Evolutionary conservation across 1,284 basidiomycete species (phyloP).

Genomic region (Volvariella volvacea): DNA sequence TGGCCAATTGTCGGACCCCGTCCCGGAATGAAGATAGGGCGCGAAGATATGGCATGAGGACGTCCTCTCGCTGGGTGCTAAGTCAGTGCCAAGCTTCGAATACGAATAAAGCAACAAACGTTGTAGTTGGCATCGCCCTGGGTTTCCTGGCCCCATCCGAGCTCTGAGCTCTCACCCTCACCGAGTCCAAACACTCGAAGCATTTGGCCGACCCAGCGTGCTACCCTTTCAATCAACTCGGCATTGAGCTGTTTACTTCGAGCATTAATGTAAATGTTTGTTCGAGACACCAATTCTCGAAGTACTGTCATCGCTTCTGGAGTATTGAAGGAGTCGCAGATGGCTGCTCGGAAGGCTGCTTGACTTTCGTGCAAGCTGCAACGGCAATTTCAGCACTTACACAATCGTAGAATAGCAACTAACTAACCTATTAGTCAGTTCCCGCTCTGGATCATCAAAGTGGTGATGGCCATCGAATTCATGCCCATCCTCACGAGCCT

Average conservation of each 20-base stretch:
- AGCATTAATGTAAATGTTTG: conserved; percentile 84
- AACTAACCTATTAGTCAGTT: conserved; percentile 53
- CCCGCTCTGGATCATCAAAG: conserved; percentile 59
- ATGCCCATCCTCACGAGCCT: conserved; percentile 39
- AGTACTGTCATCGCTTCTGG: conserved; percentile 76
- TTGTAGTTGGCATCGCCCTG: conserved; percentile 51
- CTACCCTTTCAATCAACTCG: conserved; percentile 65
- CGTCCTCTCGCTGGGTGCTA: conserved; percentile 63
- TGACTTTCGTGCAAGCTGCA: conserved; percentile 73
- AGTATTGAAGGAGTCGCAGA: conserved; percentile 98
- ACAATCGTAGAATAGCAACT: conserved; percentile 15
- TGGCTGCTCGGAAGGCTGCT: conserved; percentile 76
- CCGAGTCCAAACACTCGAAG: conserved; percentile 93
- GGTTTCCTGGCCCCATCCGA: conserved; percentile 68
- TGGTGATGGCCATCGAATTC: conserved; percentile 55
- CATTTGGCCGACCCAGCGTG: conserved; percentile 86
- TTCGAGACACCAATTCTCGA: conserved; percentile 79
- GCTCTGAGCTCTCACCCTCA: conserved; percentile 61
- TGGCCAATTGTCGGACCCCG: conserved; percentile 79
- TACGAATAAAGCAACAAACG: conserved; percentile 19
- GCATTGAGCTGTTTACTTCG: conserved; percentile 62
- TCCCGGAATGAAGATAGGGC: conserved; percentile 90
- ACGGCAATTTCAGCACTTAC: conserved; percentile 9
- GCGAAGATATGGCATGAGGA: conserved; percentile 87
- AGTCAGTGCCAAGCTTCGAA: conserved; percentile 2